Evolutionary conservation across 352 stramenopile genomes (phyloP).

Genomic region (Phytophthora tentaculata): DNA sequence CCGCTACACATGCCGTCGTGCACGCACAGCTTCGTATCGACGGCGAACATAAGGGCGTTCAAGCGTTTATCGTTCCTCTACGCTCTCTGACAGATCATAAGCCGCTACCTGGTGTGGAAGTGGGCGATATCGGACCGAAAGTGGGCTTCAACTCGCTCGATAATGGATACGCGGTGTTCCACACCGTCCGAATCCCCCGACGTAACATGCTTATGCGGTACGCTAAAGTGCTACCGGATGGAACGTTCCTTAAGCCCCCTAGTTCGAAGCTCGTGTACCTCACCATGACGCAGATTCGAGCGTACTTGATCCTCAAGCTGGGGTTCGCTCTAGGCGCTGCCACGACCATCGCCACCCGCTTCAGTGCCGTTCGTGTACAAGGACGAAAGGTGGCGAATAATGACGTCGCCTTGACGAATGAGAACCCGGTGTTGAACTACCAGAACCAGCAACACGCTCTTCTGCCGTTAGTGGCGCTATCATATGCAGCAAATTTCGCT

Average conservation of each 20-base stretch:
- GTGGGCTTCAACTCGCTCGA: constrained; percentile 30
- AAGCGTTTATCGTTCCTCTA: constrained; percentile 27
- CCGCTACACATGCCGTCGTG: constrained; percentile 27
- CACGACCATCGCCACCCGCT: neutral
- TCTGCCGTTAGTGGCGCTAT: constrained; percentile 30
- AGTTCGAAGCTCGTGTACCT: constrained; percentile 72
- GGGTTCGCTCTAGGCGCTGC: neutral
- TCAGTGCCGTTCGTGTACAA: constrained; percentile 4
- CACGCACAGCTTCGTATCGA: constrained; percentile 19
- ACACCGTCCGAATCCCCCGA: constrained; percentile 22
- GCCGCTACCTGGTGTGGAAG: constrained; percentile 19
- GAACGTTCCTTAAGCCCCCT: constrained; percentile 64
- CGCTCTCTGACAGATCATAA: constrained; percentile 28
- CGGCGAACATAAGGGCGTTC: constrained; percentile 14
- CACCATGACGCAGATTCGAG: constrained; percentile 54
- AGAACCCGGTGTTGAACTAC: constrained; percentile 59
- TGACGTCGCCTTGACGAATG: constrained; percentile 22
- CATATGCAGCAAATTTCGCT: neutral
- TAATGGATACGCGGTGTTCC: constrained; percentile 30
- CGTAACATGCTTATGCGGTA: constrained; percentile 37
- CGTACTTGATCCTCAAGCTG: constrained; percentile 20
- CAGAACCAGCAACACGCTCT: constrained; percentile 56
- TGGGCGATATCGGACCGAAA: constrained; percentile 30
- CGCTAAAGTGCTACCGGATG: constrained; percentile 52
- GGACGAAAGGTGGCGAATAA: neutral